Evolutionary conservation across 2,329 filamentous ascomycete genomes (phyloP), one percentile per base, ranked within the genome.

Genomic region (Elsinoe necatrix): DNA sequence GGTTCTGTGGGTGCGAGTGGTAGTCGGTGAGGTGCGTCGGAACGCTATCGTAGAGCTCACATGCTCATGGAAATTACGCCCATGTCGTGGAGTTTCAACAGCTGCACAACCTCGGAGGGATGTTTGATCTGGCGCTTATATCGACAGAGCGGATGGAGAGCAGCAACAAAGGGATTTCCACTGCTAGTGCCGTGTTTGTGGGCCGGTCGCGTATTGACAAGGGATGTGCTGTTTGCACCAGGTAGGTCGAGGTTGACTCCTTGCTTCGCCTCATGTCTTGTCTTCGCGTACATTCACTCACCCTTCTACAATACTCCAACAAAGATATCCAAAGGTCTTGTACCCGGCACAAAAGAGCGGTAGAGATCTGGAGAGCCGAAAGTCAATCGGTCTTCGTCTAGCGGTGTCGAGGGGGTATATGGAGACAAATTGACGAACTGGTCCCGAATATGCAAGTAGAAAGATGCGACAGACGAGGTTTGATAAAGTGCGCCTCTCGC

Each of bases 391-490:
- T 50, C 25, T 12, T 50, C 14, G n/a, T 31, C 45, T 7, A 18
- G 14, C 6, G 25, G 45, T 50, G n/a, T 31, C 25, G 27, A 34
- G 25, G 45, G 16, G 6, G 39, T 50, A 11, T 50, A 12, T 25
- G 16, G 29, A 34, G 25, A 34, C 14, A 18, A 50, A 8, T 23
- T 12, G 25, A 34, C 12, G 18, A 25, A 11, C 16, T n/a, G 6
- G 20, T 11, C 2, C 25, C 16, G 14, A 29, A 25, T 8, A 39
- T 20, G 48, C 20, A 34, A 39, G 20, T 20, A 14, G 14, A 21
- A 23, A 52, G 20, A 52, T 52, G 48, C 48, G 20, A 37, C 48
- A 39, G 48, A 34, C 16, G 48, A 52, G 48, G 34, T 52, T 35
- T 39, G 31, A 52, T 16, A 39, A 12, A 39, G 20, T 39, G 48